Base-by-base conservation (phyloP, 306 rosid genomes). In the Rubus idaeus region DNA sequence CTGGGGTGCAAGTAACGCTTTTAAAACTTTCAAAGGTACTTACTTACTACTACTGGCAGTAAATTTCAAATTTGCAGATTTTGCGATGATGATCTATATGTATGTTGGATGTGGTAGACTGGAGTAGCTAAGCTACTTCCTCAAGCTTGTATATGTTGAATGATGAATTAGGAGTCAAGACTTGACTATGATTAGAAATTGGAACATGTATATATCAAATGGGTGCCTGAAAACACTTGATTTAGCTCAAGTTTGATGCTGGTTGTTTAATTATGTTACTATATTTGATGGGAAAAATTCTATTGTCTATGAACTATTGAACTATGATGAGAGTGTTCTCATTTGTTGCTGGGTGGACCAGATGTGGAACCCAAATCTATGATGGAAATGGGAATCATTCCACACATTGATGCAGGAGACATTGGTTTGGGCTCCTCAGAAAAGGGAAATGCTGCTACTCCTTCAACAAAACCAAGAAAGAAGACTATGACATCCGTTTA, bases 401-500 rank as follows among this genome's bases (percentile, higher is more conserved):
- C 97, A 73, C 85, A 66, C 78, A 74, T 86, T 77, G 93, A 91
- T 65, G 83, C 90, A 8, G 90, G 86, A 23, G 86, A 92, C 75
- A 89, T 84, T 65, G 96, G 89, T 53, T 73, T 89, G 78, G 83
- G 81, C 35, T 83, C 93, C 79, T 92, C 96, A 17, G 98, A 96
- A 39, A 90, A 88, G 76, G 86, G 88, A 39, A 79, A 66, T 80
- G 79, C 92, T 69, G 78, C 93, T 69, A 52, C 77, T 65, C 44
- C 82, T 88, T 78, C 93, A 26, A 76, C 73, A 8, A 96, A 91
- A 57, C 98, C 97, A 21, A 86, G 96, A 71, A 96, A 96, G 90
- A 92, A 96, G 86, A 92, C 99, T 8, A 90, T 95, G 98, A 96
- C 99, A 12, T 96, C 99, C 8, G 97, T 92, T 67, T 92, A 84